Evolutionary conservation across 371 early-diverging fungal species (phyloP), one percentile per base, ranked within the genome.

Genomic region (Rhizopus microsporus): DNA sequence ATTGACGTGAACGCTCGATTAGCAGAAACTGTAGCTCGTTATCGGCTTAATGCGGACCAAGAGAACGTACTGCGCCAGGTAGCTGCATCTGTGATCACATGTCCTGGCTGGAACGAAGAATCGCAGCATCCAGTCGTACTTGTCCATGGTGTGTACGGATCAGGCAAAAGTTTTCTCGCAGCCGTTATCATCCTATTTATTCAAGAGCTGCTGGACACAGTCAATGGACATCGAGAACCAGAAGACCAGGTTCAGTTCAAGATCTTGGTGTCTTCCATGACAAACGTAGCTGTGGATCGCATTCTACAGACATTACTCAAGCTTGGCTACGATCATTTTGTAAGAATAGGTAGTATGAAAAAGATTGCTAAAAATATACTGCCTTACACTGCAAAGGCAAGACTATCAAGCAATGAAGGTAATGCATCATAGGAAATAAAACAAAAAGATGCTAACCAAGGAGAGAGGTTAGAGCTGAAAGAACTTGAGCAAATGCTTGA

Each of bases 221-320:
- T 71, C 13, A 34, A 60, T 68, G 29, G 54, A 49, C 53, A 56
- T 43, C 46, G 70, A 51, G 70, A 74, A 60, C 69, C 72, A 10
- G 77, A 78, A 13, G 60, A 74, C 3, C 51, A 61, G 2, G 65
- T 81, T 17, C 59, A 63, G 0, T 83, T 81, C 60, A 74, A 73
- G n/a, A 78, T 87, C 33, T 50, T 89, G 42, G 67, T 89, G 4
- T 64, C 85, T 3, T 88, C 88, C 8, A 88, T 86, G 79, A 88
- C 90, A 31, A 92, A 91, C 63, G 93, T 94, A 5, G 96, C 96
- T 4, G 96, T 96, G 3, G 96, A 96, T 67, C 84, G 93, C 37
- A 90, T 96, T 49, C 70, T 96, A 17, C 59, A 79, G 69, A 75
- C 72, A 0, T 61, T 94, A 15, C 53, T 92, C 7, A 81, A 85